Base-by-base conservation (phyloP, 257 asterid genomes). In the Anisodus tanguticus region DNA sequence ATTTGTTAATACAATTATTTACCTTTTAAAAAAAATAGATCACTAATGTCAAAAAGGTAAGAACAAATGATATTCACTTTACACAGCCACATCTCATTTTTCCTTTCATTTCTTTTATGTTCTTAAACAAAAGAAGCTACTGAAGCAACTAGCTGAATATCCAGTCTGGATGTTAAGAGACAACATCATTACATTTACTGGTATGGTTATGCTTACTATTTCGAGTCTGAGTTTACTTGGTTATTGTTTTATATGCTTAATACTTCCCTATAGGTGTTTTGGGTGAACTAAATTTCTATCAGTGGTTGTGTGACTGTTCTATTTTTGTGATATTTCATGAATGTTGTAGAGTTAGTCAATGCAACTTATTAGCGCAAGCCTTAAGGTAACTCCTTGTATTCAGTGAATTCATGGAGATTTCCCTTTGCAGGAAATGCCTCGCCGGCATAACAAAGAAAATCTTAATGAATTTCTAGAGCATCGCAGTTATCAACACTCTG, bases 401-500 rank as follows among this genome's bases (percentile, higher is more conserved):
- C 41, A 45, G 39, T 43, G 80, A 72, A 45, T 11, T 72, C 26
- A 77, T 54, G 43, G 8, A 53, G 60, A 53, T 53, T 53, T 77
- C 2, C 31, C 15, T 58, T 77, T 77, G 64, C 82, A 77, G 82
- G 82, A 77, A 77, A 77, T 39, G 16, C 82, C 82, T 53, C 31
- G 0, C 16, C 82, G 57, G 64, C 49, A 77, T 77, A 53, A 77
- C 82, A 53, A 53, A 77, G 82, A 26, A 77, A 77, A 53, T 53
- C 82, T 12, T 77, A 53, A 68, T 35, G 87, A 85, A 39, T 82
- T 31, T 58, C 82, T 57, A 15, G 84, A 66, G 60, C 82, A 83
- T 31, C 91, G 81, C 53, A 72, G 31, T 19, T 76, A 80, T 81
- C 89, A 81, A 67, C 89, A 88, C 62, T 85, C 76, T 16, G 84